A percentile compares a stretch with the other conserved stretches of the same genome.
phyloP scores from a whole-genome alignment of 2,329 filamentous ascomycete genomes.

The Elsinoe perseae region DNA sequence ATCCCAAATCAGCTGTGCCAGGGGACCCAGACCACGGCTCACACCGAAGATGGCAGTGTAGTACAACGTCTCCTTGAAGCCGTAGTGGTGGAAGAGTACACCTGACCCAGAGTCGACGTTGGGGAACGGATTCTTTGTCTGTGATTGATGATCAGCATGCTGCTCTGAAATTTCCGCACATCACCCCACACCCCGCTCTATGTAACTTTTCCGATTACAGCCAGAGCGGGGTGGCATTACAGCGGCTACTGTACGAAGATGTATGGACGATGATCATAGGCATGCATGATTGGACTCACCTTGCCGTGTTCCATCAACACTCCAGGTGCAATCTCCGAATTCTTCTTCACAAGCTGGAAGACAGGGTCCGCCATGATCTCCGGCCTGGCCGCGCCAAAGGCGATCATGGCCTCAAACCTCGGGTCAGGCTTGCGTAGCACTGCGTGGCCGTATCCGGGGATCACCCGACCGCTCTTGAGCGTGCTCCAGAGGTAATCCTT shows the following conservation, averaged over 20 bases:
- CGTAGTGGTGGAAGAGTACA: conserved; percentile 96
- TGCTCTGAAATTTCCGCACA: neutral
- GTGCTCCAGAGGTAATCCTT: conserved; percentile 87
- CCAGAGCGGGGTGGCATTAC: neutral
- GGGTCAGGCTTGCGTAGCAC: conserved; percentile 96
- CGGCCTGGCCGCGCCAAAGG: conserved; percentile 77
- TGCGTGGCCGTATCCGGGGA: conserved; percentile 91
- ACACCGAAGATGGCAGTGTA: conserved; percentile 69
- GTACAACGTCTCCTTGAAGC: conserved; percentile 94
- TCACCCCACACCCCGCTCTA: neutral
- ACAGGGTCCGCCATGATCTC: conserved; percentile 82
- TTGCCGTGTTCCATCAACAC: conserved; percentile 94
- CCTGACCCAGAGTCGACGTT: conserved; percentile 93
- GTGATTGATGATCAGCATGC: conserved; percentile 7
- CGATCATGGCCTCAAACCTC: conserved; percentile 92
- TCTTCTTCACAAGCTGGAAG: conserved; percentile 89
- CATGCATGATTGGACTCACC: conserved; percentile 31
- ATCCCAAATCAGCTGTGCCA: conserved; percentile 95
- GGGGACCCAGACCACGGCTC: conserved; percentile 69
- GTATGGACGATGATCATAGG: neutral
- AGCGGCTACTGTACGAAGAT: neutral
- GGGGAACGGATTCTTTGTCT: conserved; percentile 58
- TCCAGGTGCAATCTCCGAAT: conserved; percentile 80
- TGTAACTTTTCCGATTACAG: neutral
- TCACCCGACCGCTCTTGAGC: conserved; percentile 85